phyloP scores from a whole-genome alignment of 345 rosid species.

The Sisymbrium altissimum region DNA sequence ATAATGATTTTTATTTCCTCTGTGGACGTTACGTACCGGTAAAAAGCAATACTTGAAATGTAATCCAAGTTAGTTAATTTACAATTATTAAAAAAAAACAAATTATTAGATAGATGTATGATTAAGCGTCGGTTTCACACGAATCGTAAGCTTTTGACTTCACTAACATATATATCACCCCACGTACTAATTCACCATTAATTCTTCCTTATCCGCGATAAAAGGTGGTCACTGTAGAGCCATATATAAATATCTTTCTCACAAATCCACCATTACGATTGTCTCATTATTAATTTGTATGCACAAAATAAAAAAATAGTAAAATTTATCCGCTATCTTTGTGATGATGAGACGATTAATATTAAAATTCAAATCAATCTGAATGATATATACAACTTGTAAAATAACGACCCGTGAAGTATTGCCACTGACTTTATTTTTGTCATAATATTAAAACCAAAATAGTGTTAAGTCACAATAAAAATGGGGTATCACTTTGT shows the following conservation, averaged over 20 bases:
- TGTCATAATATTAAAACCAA: background rate
- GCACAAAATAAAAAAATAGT: no score
- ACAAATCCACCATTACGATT: no score
- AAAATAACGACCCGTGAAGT: background rate
- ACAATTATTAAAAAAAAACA: background rate
- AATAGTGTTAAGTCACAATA: background rate
- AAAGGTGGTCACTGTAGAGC: no score
- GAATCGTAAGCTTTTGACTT: constrained; percentile 9
- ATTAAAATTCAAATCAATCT: background rate
- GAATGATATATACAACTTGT: background rate
- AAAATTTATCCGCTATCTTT: background rate
- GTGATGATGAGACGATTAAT: background rate
- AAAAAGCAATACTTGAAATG: constrained; percentile 10
- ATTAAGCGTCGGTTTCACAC: constrained; percentile 21
- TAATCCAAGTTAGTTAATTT: constrained; percentile 11
- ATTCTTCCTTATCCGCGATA: no score
- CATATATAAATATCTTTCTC: no score
- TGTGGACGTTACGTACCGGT: background rate
- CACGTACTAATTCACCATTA: background rate
- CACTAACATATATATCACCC: background rate
- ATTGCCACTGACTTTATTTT: background rate
- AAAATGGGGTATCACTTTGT: background rate
- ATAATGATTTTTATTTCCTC: background rate
- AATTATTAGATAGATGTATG: background rate
- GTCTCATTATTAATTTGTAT: no score